Evolutionary conservation across 2,329 filamentous ascomycete species (phyloP).

Genomic region (Colletotrichum truncatum): DNA sequence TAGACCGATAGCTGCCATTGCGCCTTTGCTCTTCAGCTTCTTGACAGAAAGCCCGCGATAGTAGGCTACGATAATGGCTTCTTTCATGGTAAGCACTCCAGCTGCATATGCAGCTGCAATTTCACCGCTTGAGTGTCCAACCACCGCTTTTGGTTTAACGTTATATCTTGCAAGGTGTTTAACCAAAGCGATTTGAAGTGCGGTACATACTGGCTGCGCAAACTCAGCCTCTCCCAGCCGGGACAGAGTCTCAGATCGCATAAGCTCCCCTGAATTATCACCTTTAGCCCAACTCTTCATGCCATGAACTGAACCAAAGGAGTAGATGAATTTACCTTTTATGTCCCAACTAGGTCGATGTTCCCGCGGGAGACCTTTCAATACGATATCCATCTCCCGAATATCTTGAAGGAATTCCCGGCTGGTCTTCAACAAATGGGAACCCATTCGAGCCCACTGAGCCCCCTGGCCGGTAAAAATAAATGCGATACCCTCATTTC

Average conservation of each 20-base stretch:
- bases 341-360: conserved; percentile 35
- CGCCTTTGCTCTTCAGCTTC: conserved; percentile 31
- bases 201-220: conserved; percentile 62
- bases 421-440: conserved; percentile 34
- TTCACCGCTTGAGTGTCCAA: conserved; percentile 50
- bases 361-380: conserved; percentile 35
- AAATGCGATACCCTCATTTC: conserved; percentile 28
- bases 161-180: conserved; percentile 41
- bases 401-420: conserved; percentile 17
- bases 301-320: too few relatives aligned
- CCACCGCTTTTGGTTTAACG: conserved; percentile 40
- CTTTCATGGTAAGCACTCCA: conserved; percentile 36
- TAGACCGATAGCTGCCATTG: conserved; percentile 47
- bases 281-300: background rate
- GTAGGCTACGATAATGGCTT: conserved; percentile 45
- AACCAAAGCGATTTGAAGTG: conserved; percentile 59
- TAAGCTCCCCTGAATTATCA: background rate
- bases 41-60: conserved; percentile 40
- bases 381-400: conserved; percentile 24
- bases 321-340: background rate
- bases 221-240: conserved; percentile 33
- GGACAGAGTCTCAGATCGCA: conserved; percentile 10
- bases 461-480: conserved; percentile 57
- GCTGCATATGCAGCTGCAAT: conserved; percentile 50
- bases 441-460: conserved; percentile 53